A percentile compares a stretch with the other conserved stretches of the same genome.
Conservation (phyloP, 371 early-diverging fungal species). For the Sporodiniella umbellata region DNA sequence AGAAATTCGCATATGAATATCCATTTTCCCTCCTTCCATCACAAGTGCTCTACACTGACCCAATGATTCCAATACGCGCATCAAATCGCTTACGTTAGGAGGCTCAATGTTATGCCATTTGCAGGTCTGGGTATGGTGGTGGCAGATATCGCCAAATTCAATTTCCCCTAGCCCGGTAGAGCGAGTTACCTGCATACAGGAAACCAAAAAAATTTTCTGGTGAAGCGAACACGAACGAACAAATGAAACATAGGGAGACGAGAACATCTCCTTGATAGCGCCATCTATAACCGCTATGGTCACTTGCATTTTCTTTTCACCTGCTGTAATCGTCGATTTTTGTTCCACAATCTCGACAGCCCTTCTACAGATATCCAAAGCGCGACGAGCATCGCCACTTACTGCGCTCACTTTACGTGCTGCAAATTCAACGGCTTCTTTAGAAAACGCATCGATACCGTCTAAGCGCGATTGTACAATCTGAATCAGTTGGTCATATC, state of each 20-base stretch:
- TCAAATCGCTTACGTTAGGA: slow-evolving; percentile 62
- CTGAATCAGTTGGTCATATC: slow-evolving; percentile 73
- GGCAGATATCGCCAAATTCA: slow-evolving; percentile 65
- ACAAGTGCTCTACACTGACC: slow-evolving; percentile 65
- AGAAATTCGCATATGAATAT: slow-evolving; percentile 66
- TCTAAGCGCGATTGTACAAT: slow-evolving; percentile 82
- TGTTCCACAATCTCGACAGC: slow-evolving; percentile 81
- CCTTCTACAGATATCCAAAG: slow-evolving; percentile 90
- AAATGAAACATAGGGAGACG: slow-evolving; percentile 71
- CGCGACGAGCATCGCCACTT: slow-evolving; percentile 96
- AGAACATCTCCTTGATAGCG: slow-evolving; percentile 84
- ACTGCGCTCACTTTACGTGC: slow-evolving; percentile 95
- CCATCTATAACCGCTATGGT: slow-evolving; percentile 73
- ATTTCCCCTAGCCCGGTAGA: slow-evolving; percentile 74
- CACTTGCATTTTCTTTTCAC: slow-evolving; percentile 41
- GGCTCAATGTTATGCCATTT: slow-evolving; percentile 58
- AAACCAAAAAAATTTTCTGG: slow-evolving; percentile 81
- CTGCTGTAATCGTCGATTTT: slow-evolving; percentile 12
- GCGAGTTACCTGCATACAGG: slow-evolving; percentile 63
- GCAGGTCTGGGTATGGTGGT: slow-evolving; percentile 57
- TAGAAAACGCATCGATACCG: slow-evolving; percentile 71
- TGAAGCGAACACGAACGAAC: slow-evolving; percentile 73
- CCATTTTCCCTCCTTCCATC: slow-evolving; percentile 68
- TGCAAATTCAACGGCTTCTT: slow-evolving; percentile 89
- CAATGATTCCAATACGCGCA: slow-evolving; percentile 66